Evolutionary conservation across 1,284 basidiomycete species (phyloP), one percentile per base, ranked within the genome.

Genomic region (Irpex lacteus): DNA sequence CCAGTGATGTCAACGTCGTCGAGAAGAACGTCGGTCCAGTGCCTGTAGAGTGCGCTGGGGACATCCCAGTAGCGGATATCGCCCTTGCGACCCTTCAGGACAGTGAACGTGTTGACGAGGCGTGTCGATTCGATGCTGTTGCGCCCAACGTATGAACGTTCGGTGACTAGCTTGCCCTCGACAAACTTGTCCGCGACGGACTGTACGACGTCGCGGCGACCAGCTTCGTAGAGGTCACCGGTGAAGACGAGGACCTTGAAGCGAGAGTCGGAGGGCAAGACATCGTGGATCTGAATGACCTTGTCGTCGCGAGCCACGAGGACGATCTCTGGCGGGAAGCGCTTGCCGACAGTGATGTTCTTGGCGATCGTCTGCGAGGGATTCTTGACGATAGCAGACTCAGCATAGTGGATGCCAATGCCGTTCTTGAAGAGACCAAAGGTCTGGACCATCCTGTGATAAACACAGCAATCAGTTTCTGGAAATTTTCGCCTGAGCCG

Each of bases 391-490:
- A 91, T 81, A 0, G 71, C 52, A 8, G 88, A 91, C 4, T 82
- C 77, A 0, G 74, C 71, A 68, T 91, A 91, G 60, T 83, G 85
- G 36, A 91, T 84, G 5, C 86, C 85, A 36, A 88, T 85, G 0
- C 90, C 89, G 66, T 85, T 87, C 3, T 81, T 83, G 70, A 90
- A 86, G 2, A 79, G 78, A 57, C 85, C 83, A 69, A 83, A 87
- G 3, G 79, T 84, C 67, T 85, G 82, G 76, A 87, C 88, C 0
- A 80, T 81, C 40, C 86, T 89, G 61, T 13, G 21, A 40, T 26
- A 47, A 34, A 2, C 5, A 1, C 36, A 47, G 4, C 4, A 11
- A 18, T 15, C 5, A 36, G 2, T 26, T 9, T 5, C 11, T 3
- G 19, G 2, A 15, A 13, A 11, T 4, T 3, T 9, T 44, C 9